Base-by-base conservation (phyloP, 768 basidiomycete species). In the Boletus rufocinnamomeus region DNA sequence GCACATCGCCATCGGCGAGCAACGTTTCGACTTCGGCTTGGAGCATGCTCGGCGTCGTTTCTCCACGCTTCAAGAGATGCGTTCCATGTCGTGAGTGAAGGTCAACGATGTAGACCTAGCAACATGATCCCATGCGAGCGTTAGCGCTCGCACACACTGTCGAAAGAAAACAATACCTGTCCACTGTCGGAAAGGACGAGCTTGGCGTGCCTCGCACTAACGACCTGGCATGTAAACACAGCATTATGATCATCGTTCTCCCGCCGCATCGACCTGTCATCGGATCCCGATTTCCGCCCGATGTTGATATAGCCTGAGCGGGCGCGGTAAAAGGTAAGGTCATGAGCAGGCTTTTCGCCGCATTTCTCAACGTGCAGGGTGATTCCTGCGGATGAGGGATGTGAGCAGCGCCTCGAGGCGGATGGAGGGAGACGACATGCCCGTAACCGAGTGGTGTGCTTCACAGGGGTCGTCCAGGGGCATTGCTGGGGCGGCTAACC, bases 131-230 rank as follows among this genome's bases (percentile, higher is more conserved):
- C 34, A 13, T n/a, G 6, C 13, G 57, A 54, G 60, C 53, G 32
- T 65, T n/a, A 61, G 68, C 60, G 50, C 63, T 60, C 55, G 49
- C 54, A 63, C 41, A 63, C 56, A 65, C 46, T 57, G 40, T 56
- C 50, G 43, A 52, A 2, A 50, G 57, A 48, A 38, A 44, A 49
- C 58, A 66, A 62, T 80, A 91, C 89, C 76, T 82, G 80, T 47
- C 89, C 88, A 61, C 79, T 81, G 65, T 89, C 86, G 6, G 86
- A 79, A 71, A 91, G 87, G 23, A 81, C 79, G 59, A 93, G 84
- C 79, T 85, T 89, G 56, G 90, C 89, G 75, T 93, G 90, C 66
- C 76, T 82, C 27, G 90, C 82, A 70, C 88, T 90, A 62, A 93
- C 87, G 47, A 92, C 90, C 32, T 88, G 86, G 67, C 90, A 91